Evolutionary conservation across 2,329 filamentous ascomycete species (phyloP).

Genomic region (Trichoderma afroharzianum): DNA sequence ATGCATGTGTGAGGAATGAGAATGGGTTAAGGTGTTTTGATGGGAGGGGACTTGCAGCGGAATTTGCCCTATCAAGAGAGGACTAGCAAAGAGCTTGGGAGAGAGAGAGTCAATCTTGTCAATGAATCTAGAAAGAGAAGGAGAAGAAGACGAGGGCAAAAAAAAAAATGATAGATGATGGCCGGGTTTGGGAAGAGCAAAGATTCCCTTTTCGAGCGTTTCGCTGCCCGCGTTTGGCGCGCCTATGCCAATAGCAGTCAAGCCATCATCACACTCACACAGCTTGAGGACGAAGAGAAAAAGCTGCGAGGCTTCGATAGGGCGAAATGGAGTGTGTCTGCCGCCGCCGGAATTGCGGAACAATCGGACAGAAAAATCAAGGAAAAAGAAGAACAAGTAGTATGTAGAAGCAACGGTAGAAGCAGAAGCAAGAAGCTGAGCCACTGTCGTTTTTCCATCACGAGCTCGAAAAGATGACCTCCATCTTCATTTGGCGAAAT

Average conservation of each 20-base stretch:
- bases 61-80: background rate
- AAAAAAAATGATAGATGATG: background rate
- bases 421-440: background rate
- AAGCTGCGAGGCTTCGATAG: background rate
- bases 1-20: background rate
- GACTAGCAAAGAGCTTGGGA: too few relatives aligned
- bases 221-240: slow-evolving; percentile 9
- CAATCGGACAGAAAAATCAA: background rate
- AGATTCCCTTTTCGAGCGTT: background rate
- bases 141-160: background rate
- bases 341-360: background rate
- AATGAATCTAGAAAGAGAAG: background rate
- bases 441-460: background rate
- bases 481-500: background rate
- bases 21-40: background rate
- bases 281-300: background rate
- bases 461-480: background rate
- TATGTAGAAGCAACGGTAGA: too few relatives aligned
- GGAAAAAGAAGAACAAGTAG: background rate
- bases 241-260: background rate
- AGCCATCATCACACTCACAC: background rate
- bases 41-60: background rate
- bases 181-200: too few relatives aligned
- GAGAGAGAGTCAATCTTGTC: background rate
- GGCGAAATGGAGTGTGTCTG: background rate